Evolutionary conservation across 371 early-diverging fungal species (phyloP), one percentile per base, ranked within the genome.

Genomic region (Apophysomyces variabilis): DNA sequence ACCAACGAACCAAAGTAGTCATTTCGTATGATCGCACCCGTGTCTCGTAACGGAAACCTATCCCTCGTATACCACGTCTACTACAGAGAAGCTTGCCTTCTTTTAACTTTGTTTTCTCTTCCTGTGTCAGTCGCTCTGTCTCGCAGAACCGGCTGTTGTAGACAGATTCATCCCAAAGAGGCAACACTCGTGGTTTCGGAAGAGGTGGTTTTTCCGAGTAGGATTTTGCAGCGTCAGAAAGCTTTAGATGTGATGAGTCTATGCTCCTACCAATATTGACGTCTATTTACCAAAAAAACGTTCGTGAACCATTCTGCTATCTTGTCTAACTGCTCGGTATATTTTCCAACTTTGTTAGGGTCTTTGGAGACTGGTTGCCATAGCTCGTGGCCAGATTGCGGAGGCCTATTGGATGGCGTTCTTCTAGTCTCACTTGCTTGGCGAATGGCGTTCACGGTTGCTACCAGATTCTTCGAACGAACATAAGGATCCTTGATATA

Each of bases 41-140:
- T 7, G 65, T 60, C 44, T 70, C 66, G 14, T 66, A 63, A 37
- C 76, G 67, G 37, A 70, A 70, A 2, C 76, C 76, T 38, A 75
- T 9, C 3, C 66, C 62, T 35, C 70, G 72, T 57, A 75, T 67
- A 35, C 68, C 66, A 35, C 32, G 14, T 14, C 64, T 61, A 12
- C 62, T 67, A 47, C 72, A 75, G 16, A 43, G 57, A 61, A 66
- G 63, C 12, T 57, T 57, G 4, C 72, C 72, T 47, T 66, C 46
- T 38, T 60, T 41, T 11, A 72, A 58, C 12, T 47, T 41, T 36
- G 32, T 9, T 32, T 44, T 60, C n/a, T 68, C 72, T 38, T 72
- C 66, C 26, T 60, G 56, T 21, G 66, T 67, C 6, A 68, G 37
- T 16, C 21, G 54, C 21, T 50, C 54, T 50, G 54, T 50, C 35